These are phyloP conservation scores for Colletotrichum musae DNA, from an alignment of 2,329 filamentous ascomycete genomes.

Conservation along the genomic window DNA sequence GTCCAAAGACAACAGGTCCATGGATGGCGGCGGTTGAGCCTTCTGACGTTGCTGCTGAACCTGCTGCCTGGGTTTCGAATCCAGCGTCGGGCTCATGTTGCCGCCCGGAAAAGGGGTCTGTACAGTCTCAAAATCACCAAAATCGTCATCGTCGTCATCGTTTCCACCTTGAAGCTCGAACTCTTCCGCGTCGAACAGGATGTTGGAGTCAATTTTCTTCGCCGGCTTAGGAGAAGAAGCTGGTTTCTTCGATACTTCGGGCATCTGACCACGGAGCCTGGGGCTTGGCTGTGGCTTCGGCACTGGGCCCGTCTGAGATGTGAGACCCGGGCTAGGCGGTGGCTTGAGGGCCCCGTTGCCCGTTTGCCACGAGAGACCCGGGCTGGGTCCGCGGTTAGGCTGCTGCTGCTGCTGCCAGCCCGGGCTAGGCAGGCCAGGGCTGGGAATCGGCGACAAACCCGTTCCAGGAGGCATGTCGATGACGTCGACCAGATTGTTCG, in stretches of 20 bases:
- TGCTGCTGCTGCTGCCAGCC: constrained; percentile 14
- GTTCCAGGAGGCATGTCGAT: constrained; percentile 39
- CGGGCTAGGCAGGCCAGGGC: constrained; percentile 26
- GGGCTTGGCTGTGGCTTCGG: constrained; percentile 44
- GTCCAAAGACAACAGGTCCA: constrained; percentile 60
- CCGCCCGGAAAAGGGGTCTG: constrained; percentile 38
- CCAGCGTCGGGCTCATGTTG: constrained; percentile 24
- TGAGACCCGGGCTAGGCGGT: constrained; percentile 11
- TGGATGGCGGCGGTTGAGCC: constrained; percentile 46
- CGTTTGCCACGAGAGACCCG: constrained; percentile 21
- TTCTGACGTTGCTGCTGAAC: constrained; percentile 42
- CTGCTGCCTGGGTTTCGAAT: constrained; percentile 43
- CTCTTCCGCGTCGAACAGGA: constrained; percentile 77
- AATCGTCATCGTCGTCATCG: constrained; percentile 65
- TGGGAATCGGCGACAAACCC: constrained; percentile 31
- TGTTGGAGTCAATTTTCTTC: constrained; percentile 59
- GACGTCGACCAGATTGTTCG: constrained; percentile 65
- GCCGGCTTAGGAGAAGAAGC: constrained; percentile 3
- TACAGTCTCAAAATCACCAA: constrained; percentile 73
- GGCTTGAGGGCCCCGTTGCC: constrained; percentile 14
- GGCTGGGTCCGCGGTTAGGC: constrained; percentile 14
- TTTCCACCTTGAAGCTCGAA: constrained; percentile 59
- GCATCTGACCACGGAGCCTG: constrained; percentile 37
- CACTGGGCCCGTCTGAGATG: constrained; percentile 22
- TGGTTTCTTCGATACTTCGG: constrained; percentile 11